Evolutionary conservation across 768 basidiomycete species (phyloP).

Genomic region (Psilocybe subaeruginosa): DNA sequence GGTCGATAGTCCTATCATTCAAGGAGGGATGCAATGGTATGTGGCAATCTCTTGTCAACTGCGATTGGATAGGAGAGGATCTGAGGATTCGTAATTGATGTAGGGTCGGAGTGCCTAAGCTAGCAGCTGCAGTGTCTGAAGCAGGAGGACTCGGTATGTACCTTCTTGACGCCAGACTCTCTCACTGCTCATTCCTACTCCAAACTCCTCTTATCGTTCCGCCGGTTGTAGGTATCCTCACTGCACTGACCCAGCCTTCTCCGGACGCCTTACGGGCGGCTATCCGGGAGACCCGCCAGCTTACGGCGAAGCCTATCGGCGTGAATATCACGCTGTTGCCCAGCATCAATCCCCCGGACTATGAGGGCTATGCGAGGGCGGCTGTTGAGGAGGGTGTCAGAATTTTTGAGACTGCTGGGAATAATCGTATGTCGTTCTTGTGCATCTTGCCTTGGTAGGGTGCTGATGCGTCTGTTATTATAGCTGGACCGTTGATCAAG

Average conservation of each 20-base stretch:
- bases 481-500: conserved; percentile 78
- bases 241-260: conserved; percentile 85
- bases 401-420: conserved; percentile 93
- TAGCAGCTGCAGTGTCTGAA: conserved; percentile 80
- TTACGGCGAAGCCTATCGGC: conserved; percentile 79
- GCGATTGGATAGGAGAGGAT: not conserved
- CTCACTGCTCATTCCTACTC: not conserved
- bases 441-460: not conserved
- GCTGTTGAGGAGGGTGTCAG: conserved; percentile 87
- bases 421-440: conserved; percentile 64
- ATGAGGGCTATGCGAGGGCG: conserved; percentile 79
- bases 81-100: not conserved
- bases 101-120: conserved; percentile 80
- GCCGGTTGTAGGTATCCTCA: conserved; percentile 63
- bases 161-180: not conserved
- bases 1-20: conserved; percentile 67
- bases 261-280: conserved; percentile 81
- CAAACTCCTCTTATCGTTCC: too few relatives aligned
- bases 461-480: not conserved
- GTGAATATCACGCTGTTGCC: conserved; percentile 90
- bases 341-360: conserved; percentile 88
- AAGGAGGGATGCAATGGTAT: conserved; percentile 93
- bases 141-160: conserved; percentile 77
- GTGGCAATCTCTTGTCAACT: not conserved
- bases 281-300: conserved; percentile 73